Percentiles rank a stretch among this genome's conserved stretches.
Evolutionary conservation across 805 yeast species (phyloP).

Genomic region (Wickerhamiella cacticola): DNA sequence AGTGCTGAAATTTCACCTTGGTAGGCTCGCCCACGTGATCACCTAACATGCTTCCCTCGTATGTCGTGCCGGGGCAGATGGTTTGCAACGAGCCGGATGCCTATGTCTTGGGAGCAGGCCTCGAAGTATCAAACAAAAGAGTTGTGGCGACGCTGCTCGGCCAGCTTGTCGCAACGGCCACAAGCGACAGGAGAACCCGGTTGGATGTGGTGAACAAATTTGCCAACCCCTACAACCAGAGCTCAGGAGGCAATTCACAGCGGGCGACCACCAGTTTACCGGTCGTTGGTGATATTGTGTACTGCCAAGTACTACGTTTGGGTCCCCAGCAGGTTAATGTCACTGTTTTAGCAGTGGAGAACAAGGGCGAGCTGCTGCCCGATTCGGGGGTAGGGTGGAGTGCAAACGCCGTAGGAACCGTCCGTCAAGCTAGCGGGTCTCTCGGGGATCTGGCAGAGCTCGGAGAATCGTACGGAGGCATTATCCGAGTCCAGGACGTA

Average conservation of each 20-base stretch:
- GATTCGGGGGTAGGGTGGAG: constrained; percentile 62
- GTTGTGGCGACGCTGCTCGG: constrained; percentile 55
- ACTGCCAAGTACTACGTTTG: constrained; percentile 60
- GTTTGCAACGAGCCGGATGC: constrained; percentile 35
- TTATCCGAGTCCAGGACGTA: constrained; percentile 76
- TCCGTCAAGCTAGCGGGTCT: constrained; percentile 21
- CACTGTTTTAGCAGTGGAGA: constrained; percentile 63
- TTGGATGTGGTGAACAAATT: constrained; percentile 23
- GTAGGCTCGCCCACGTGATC: too few species aligned
- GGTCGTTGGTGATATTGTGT: constrained; percentile 69
- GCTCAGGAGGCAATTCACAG: constrained; percentile 15
- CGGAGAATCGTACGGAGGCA: constrained; percentile 82
- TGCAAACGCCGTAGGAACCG: constrained; percentile 24
- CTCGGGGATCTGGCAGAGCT: constrained; percentile 36
- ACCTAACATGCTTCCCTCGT: constrained; percentile 31
- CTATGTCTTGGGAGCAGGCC: constrained; percentile 55
- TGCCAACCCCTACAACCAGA: constrained; percentile 19
- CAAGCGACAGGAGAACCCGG: constrained; percentile 15
- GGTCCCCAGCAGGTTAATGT: constrained; percentile 59
- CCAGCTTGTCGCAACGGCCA: constrained; percentile 29
- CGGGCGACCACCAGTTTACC: constrained; percentile 38
- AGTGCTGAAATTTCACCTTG: not conserved
- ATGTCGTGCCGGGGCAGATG: constrained; percentile 72
- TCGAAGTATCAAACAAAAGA: constrained; percentile 38
- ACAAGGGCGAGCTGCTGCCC: constrained; percentile 40